Percentiles rank a stretch among this genome's conserved stretches.
Conservation (phyloP, 352 stramenopile species). For the Pythium diclinum region DNA sequence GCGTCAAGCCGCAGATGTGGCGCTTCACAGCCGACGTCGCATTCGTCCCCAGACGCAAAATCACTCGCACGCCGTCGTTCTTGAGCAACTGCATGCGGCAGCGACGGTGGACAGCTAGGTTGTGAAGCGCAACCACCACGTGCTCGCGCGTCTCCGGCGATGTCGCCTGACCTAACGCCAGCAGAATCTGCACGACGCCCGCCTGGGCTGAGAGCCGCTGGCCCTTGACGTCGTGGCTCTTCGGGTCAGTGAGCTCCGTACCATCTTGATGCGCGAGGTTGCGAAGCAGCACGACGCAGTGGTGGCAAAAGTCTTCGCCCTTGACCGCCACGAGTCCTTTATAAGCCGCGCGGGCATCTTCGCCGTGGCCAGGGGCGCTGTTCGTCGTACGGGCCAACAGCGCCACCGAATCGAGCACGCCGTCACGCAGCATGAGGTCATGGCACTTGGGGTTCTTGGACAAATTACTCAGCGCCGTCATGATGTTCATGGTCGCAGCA, state of each 20-base stretch:
- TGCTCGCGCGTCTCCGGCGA: constrained; percentile 57
- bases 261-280: constrained; percentile 58
- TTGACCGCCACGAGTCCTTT: constrained; percentile 57
- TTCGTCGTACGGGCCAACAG: constrained; percentile 32
- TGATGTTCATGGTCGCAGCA: constrained; percentile 45
- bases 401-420: constrained; percentile 54
- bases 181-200: constrained; percentile 49
- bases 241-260: background rate
- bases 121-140: constrained; percentile 64
- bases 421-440: constrained; percentile 73
- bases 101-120: constrained; percentile 49
- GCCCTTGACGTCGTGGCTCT: constrained; percentile 40
- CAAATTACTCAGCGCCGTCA: constrained; percentile 63
- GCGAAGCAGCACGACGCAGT: constrained; percentile 59
- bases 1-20: constrained; percentile 58
- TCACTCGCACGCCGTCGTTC: constrained; percentile 71
- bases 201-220: constrained; percentile 54
- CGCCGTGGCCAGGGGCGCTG: constrained; percentile 12
- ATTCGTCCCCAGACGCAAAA: constrained; percentile 49
- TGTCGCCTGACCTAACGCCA: constrained; percentile 50
- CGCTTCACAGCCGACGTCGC: constrained; percentile 47
- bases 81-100: constrained; percentile 69
- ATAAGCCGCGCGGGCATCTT: constrained; percentile 42
- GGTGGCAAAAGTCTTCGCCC: constrained; percentile 64
- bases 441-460: constrained; percentile 58